Evolutionary conservation across 225 moss, liverwort and hornwort species (phyloP).

Genomic region (Asterella californica): DNA sequence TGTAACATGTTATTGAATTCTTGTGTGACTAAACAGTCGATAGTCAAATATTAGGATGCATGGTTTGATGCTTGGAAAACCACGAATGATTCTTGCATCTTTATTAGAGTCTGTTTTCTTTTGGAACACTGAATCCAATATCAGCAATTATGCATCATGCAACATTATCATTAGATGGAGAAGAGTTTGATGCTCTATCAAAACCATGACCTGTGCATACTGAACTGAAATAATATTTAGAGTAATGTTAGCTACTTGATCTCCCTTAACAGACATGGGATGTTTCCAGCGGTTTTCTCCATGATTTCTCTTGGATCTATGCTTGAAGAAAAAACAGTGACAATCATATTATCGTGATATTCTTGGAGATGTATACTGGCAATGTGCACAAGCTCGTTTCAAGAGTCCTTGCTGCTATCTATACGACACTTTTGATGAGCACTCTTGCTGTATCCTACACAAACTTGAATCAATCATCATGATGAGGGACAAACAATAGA

Average conservation of each 20-base stretch:
- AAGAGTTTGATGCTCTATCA: not conserved
- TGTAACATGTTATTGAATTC: no score
- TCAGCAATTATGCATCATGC: no score
- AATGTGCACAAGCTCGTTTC: constrained; percentile 48
- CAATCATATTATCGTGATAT: constrained; percentile 48
- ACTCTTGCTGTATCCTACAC: constrained; percentile 39
- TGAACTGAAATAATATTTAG: constrained; percentile 32
- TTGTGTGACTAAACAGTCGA: no score
- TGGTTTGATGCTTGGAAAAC: no score
- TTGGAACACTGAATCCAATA: no score
- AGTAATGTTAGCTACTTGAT: constrained; percentile 33
- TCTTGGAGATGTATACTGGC: constrained; percentile 33
- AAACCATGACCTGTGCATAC: constrained; percentile 16
- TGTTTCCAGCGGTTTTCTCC: constrained; percentile 34
- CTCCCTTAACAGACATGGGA: constrained; percentile 43
- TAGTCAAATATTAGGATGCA: no score
- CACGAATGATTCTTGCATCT: no score
- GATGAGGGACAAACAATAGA: not conserved
- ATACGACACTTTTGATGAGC: constrained; percentile 35
- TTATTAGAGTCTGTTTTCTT: no score
- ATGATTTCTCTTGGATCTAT: constrained; percentile 17
- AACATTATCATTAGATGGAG: constrained; percentile 10
- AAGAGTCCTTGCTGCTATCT: constrained; percentile 38
- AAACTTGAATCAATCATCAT: no score
- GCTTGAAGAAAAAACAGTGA: constrained; percentile 47